These are phyloP conservation scores for Aspergillus hiratsukae DNA, from an alignment of 2,329 filamentous ascomycete species.

Conservation along the genomic window DNA sequence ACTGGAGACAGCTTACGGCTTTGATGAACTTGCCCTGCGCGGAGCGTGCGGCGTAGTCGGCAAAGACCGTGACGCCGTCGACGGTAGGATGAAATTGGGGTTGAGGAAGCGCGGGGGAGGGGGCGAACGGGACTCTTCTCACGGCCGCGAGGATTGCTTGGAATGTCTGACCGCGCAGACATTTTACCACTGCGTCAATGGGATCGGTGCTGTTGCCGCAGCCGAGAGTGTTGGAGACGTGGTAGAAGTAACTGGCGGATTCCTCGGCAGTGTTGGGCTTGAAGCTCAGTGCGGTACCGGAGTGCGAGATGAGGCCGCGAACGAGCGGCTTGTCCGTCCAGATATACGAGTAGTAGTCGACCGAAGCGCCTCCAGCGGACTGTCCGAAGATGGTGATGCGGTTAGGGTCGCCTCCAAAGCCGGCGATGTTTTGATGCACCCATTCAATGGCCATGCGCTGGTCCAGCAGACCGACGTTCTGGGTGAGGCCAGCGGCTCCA, in stretches of 20 bases:
- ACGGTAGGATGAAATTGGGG: conserved; percentile 41
- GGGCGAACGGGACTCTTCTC: conserved; percentile 28
- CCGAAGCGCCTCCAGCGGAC: conserved; percentile 36
- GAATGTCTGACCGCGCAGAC: conserved; percentile 37
- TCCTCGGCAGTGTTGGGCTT: conserved; percentile 33
- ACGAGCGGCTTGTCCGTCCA: conserved; percentile 36
- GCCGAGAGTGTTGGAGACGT: conserved; percentile 37
- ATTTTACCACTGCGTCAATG: conserved; percentile 27
- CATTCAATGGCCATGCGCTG: conserved; percentile 52
- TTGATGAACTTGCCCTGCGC: conserved; percentile 35
- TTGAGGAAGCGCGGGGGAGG: too few relatives aligned
- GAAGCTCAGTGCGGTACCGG: conserved; percentile 42
- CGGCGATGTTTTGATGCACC: conserved; percentile 47
- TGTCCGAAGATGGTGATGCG: conserved; percentile 47
- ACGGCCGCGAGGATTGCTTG: conserved; percentile 36
- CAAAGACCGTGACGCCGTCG: conserved; percentile 41
- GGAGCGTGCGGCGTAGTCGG: conserved; percentile 36
- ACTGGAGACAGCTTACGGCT: conserved; percentile 28
- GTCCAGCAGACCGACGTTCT: conserved; percentile 51
- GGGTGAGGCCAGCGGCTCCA: conserved; percentile 24
- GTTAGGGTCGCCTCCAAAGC: conserved; percentile 48
- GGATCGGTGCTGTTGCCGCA: conserved; percentile 29
- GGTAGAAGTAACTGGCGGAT: conserved; percentile 41
- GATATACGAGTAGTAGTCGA: conserved; percentile 30
- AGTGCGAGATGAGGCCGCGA: conserved; percentile 34